Evolutionary conservation across 2,329 filamentous ascomycete species (phyloP).

Genomic region (Apiospora marii): DNA sequence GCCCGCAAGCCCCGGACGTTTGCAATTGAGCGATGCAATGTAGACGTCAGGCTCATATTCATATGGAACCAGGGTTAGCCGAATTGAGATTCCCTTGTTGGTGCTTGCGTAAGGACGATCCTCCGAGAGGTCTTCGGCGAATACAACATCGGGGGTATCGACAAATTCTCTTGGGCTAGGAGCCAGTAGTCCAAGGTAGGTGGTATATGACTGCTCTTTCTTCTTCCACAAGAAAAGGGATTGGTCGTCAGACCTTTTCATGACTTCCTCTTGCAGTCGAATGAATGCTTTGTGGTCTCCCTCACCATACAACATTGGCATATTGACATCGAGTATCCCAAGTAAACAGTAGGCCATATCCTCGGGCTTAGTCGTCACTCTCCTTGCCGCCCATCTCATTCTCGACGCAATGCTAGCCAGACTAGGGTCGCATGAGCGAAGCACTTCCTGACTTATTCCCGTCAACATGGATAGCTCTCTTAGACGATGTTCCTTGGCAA

Average conservation of each 20-base stretch:
- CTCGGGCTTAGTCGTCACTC: conserved; percentile 30
- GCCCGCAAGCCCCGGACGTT: not conserved
- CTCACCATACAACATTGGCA: conserved; percentile 31
- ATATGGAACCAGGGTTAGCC: not conserved
- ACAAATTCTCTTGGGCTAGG: not conserved
- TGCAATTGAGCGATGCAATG: not conserved
- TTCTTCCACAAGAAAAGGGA: conserved; percentile 21
- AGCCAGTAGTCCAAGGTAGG: not conserved
- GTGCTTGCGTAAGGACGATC: conserved; percentile 24
- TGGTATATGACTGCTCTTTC: not conserved
- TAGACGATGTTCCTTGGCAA: not conserved
- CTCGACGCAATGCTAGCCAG: conserved; percentile 8
- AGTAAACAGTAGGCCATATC: conserved; percentile 33
- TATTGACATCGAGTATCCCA: conserved; percentile 31
- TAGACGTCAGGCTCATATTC: not conserved
- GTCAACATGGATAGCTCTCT: not conserved
- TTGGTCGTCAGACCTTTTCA: conserved; percentile 26
- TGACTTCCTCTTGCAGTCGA: conserved; percentile 31
- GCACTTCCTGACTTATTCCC: conserved; percentile 1
- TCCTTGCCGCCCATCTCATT: conserved; percentile 27
- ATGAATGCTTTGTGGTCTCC: conserved; percentile 28
- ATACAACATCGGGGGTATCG: not conserved
- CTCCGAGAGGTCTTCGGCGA: not conserved
- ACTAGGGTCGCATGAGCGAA: not conserved
- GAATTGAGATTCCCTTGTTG: conserved; percentile 26